Base-by-base conservation (phyloP, 169 alveolate genomes). In the Plasmodium chabaudi region DNA sequence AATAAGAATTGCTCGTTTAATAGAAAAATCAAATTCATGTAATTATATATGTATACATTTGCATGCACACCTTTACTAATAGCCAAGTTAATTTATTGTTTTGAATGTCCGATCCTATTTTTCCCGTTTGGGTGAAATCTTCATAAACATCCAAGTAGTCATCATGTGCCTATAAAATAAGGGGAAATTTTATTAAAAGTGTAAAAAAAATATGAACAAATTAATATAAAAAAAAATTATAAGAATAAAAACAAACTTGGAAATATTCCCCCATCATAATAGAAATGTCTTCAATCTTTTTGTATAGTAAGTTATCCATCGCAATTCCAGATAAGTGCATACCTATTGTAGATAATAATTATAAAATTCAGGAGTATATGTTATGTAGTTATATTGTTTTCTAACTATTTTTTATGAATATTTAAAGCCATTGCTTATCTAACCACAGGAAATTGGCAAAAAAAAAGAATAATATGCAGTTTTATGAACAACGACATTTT, bases 91-190 rank as follows among this genome's bases (percentile, higher is more conserved):
- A 87, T 68, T 94, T 94, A 79, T 75, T 90, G 19, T 93, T 92
- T 70, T 94, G 96, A 34, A 94, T 94, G 57, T 94, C 96, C 13
- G 96, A 89, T 25, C 96, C 94, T 25, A 82, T 88, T 87, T 94
- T 94, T n/a, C 96, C 96, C 13, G 92, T 91, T 34, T 69, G 63
- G 0, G 25, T 67, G 25, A 92, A 77, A 59, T 89, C 93, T 15
- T 94, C 94, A 63, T 87, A 94, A 34, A 89, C 65, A 61, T 94
- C 96, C 86, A 94, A 51, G 53, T 70, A 92, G 59, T 94, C 96
- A 59, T 94, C 96, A 73, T 94, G 96, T 46, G 94, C 91, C 96
- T 93, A 21, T 12, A 42, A 5, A 17, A 53, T 4, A 19, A 19
- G 42, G 59, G 19, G 57, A 9, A 23, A 4, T 12, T 12, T 13